A percentile compares a stretch with the other conserved stretches of the same genome.
Conservation (phyloP, 2,329 filamentous ascomycete species). For the Phialophora chinensis region DNA sequence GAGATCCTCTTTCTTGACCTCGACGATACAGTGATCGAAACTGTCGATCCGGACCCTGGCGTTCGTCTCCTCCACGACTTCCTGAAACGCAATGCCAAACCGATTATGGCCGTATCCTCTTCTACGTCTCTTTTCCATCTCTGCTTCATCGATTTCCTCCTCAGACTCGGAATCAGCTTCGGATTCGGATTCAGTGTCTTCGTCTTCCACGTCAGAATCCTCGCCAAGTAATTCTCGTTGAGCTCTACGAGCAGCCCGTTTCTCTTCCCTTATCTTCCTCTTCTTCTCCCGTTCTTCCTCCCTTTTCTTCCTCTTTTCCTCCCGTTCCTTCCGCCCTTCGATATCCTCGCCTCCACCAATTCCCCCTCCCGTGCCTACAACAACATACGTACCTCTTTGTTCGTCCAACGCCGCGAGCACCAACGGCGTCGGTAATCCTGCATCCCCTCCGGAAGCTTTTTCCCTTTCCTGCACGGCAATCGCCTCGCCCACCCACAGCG, state of each 20-base stretch:
- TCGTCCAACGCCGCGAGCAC: slow-evolving; percentile 92
- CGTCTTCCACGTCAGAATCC: slow-evolving; percentile 63
- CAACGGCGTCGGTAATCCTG: slow-evolving; percentile 70
- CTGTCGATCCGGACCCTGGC: slow-evolving; percentile 90
- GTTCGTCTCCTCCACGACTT: slow-evolving; percentile 89
- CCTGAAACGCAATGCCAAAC: slow-evolving; percentile 94
- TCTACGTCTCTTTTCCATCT: slow-evolving; percentile 60
- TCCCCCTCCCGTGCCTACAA: slow-evolving; percentile 88
- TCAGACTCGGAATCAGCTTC: slow-evolving; percentile 52
- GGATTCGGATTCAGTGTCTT: slow-evolving; percentile 71
- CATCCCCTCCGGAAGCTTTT: slow-evolving; percentile 67
- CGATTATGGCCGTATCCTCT: slow-evolving; percentile 80
- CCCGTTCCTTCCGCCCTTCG: slow-evolving; percentile 67
- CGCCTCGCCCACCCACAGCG: slow-evolving; percentile 92
- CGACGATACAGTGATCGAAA: slow-evolving; percentile 96
- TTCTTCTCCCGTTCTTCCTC: slow-evolving; percentile 67
- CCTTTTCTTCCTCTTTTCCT: slow-evolving; percentile 71
- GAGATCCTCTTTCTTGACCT: slow-evolving; percentile 96
- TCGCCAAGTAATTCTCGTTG: slow-evolving; percentile 63
- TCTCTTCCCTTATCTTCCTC: slow-evolving; percentile 66
- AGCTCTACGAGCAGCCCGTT: slow-evolving; percentile 61
- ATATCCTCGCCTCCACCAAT: slow-evolving; percentile 77
- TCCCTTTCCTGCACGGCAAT: slow-evolving; percentile 88
- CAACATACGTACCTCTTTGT: slow-evolving; percentile 82
- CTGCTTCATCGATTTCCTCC: slow-evolving; percentile 59